Evolutionary conservation across 2,329 filamentous ascomycete species (phyloP).

Genomic region (Arthrobotrys iridis): DNA sequence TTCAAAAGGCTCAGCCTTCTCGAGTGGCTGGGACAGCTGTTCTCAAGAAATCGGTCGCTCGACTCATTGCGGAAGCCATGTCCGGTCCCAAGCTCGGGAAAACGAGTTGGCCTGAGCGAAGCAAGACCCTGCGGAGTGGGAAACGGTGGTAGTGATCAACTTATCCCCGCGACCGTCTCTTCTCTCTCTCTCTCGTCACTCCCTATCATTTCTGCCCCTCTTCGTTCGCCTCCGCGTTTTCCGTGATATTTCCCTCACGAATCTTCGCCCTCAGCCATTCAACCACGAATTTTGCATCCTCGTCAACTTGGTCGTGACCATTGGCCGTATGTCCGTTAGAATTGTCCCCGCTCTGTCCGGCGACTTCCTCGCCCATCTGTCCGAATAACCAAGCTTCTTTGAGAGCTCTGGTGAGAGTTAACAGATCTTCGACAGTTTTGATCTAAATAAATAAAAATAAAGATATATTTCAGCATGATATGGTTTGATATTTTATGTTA

Average conservation of each 20-base stretch:
- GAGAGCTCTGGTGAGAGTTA: conserved; percentile 70
- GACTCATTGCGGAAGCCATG: background rate
- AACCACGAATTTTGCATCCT: conserved; percentile 58
- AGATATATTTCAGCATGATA: background rate
- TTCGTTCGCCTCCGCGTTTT: background rate
- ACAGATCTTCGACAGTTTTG: conserved; percentile 71
- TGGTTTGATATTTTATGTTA: background rate
- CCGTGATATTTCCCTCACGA: conserved; percentile 21
- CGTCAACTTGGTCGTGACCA: conserved; percentile 61
- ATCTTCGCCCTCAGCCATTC: conserved; percentile 46
- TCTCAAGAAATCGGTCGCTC: background rate
- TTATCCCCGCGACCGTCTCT: background rate
- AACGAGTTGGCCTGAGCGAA: background rate
- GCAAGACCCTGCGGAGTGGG: conserved; percentile 32
- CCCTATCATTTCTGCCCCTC: background rate
- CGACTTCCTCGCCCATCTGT: conserved; percentile 63
- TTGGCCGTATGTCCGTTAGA: conserved; percentile 65
- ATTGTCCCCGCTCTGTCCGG: conserved; percentile 8
- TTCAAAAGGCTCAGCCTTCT: background rate
- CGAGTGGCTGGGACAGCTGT: background rate
- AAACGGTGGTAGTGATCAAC: background rate
- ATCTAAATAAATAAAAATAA: conserved; percentile 63
- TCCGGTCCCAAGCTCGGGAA: background rate
- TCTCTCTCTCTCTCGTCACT: background rate
- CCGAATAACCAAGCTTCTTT: conserved; percentile 76